phyloP scores from a whole-genome alignment of 164 flowering plant genomes.

The Litsea cubeba region DNA sequence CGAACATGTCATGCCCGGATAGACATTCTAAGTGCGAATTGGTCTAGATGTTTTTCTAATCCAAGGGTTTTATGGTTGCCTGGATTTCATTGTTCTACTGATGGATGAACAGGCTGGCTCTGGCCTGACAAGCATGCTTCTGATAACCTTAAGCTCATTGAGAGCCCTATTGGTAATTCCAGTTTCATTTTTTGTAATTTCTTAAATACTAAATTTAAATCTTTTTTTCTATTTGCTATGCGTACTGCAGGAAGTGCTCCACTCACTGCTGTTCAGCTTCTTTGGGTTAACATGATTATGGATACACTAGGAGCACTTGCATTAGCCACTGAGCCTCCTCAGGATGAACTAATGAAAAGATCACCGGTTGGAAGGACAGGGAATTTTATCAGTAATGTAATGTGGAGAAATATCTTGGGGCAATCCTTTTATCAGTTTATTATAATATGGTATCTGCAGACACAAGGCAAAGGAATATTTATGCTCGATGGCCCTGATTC shows the following conservation, averaged over 20 bases:
- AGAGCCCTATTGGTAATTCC: too few relatives aligned
- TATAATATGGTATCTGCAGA: slow-evolving; percentile 77
- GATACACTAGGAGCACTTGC: slow-evolving; percentile 96
- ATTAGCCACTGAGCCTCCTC: slow-evolving; percentile 90
- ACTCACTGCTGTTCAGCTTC: slow-evolving; percentile 88
- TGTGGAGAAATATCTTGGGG: slow-evolving; percentile 95
- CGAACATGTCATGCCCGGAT: too few relatives aligned
- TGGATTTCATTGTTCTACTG: too few relatives aligned
- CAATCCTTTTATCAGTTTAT: slow-evolving; percentile 81
- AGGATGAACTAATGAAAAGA: slow-evolving; percentile 72
- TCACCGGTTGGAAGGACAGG: slow-evolving; percentile 89
- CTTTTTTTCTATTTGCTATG: neutral
- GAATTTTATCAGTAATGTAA: slow-evolving; percentile 75
- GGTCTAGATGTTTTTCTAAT: too few relatives aligned
- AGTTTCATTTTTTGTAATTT: too few relatives aligned
- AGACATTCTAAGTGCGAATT: too few relatives aligned
- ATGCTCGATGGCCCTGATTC: slow-evolving; percentile 61
- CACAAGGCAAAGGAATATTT: slow-evolving; percentile 56
- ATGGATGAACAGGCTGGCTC: too few relatives aligned
- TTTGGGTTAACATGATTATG: slow-evolving; percentile 99
- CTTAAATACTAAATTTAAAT: neutral
- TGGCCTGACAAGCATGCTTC: too few relatives aligned
- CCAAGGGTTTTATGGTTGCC: too few relatives aligned
- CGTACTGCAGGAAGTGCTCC: slow-evolving; percentile 68
- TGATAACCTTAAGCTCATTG: too few relatives aligned